Evolutionary conservation across 352 stramenopile genomes (phyloP), one percentile per base, ranked within the genome.

Genomic region (Phytopythium mirpurense): DNA sequence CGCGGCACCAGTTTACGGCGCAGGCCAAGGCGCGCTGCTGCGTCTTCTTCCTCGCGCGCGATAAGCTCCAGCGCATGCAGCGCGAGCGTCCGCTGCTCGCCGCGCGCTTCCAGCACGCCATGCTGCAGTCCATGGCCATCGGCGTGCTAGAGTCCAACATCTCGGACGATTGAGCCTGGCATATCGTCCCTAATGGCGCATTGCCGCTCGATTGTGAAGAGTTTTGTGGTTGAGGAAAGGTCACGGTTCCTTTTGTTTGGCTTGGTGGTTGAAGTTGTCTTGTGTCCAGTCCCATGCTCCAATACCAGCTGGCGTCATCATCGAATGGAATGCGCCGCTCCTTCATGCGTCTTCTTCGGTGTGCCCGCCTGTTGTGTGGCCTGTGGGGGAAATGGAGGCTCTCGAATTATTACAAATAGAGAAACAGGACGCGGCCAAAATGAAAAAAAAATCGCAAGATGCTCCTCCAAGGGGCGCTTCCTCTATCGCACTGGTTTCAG

Each of bases 141-240:
- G 86, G 78, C 35, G 82, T 94, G 35, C 82, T 94, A 48, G 84
- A 94, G 57, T 90, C 77, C 36, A 90, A 90, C 63, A 68, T 94
- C 60, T 70, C 79, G 4, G 84, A 93, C 55, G 78, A 91, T 58
- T 93, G 78, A 52, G 34, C 15, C 24, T 19, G 21, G 8, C 18
- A 27, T 31, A 32, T 36, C 32, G 29, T 32, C 29, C 29, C 5
- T 32, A n/a, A n/a, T n/a, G n/a, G n/a, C n/a, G n/a, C n/a, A n/a
- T n/a, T n/a, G n/a, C n/a, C n/a, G n/a, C n/a, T n/a, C n/a, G n/a
- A n/a, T n/a, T n/a, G n/a, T n/a, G n/a, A n/a, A n/a, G n/a, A n/a
- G n/a, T n/a, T n/a, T n/a, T n/a, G n/a, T n/a, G n/a, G n/a, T n/a
- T n/a, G n/a, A n/a, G n/a, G n/a, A n/a, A n/a, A n/a, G n/a, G n/a